A percentile compares a stretch with the other conserved stretches of the same genome.
Conservation (phyloP, 352 stramenopile species). For the Phytophthora agathidicida region DNA sequence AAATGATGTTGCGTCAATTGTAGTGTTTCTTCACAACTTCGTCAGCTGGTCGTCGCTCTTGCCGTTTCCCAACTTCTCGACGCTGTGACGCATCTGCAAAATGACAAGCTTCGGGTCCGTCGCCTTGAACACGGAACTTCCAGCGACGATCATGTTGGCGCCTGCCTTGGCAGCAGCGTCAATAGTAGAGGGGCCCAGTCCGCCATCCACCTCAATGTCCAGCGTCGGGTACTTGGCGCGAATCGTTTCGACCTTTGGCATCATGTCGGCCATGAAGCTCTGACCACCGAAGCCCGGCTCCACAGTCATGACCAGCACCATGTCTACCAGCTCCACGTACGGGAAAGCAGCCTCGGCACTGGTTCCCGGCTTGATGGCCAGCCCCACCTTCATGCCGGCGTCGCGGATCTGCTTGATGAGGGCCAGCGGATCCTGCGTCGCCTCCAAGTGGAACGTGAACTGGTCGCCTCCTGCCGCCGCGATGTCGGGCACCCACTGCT, state of each 20-base stretch:
- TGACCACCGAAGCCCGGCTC: slow-evolving; percentile 98
- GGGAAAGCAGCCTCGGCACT: slow-evolving; percentile 86
- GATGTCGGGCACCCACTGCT: slow-evolving; percentile 96
- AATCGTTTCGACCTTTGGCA: slow-evolving; percentile 93
- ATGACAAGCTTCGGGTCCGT: slow-evolving; percentile 75
- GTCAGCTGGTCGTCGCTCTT: slow-evolving; percentile 70
- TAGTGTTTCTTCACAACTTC: slow-evolving; percentile 37
- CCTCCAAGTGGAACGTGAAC: slow-evolving; percentile 97
- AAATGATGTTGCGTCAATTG: too few relatives aligned
- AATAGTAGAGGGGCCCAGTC: slow-evolving; percentile 94
- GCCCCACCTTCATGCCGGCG: slow-evolving; percentile 94
- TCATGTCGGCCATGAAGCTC: slow-evolving; percentile 97
- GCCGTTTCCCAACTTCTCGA: slow-evolving; percentile 82
- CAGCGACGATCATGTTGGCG: slow-evolving; percentile 98
- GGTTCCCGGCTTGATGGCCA: slow-evolving; percentile 96
- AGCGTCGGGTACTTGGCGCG: slow-evolving; percentile 92
- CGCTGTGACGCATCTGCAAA: slow-evolving; percentile 79
- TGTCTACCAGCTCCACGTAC: slow-evolving; percentile 91
- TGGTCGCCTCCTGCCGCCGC: slow-evolving; percentile 93
- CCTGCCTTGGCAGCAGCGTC: slow-evolving; percentile 93
- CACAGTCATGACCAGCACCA: slow-evolving; percentile 99
- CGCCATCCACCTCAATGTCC: slow-evolving; percentile 98
- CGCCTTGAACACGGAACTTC: slow-evolving; percentile 93
- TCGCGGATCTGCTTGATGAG: slow-evolving; percentile 88
- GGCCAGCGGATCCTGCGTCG: slow-evolving; percentile 68